Conservation (phyloP, 371 early-diverging fungal genomes). For the Rhizomucor pusillus region DNA sequence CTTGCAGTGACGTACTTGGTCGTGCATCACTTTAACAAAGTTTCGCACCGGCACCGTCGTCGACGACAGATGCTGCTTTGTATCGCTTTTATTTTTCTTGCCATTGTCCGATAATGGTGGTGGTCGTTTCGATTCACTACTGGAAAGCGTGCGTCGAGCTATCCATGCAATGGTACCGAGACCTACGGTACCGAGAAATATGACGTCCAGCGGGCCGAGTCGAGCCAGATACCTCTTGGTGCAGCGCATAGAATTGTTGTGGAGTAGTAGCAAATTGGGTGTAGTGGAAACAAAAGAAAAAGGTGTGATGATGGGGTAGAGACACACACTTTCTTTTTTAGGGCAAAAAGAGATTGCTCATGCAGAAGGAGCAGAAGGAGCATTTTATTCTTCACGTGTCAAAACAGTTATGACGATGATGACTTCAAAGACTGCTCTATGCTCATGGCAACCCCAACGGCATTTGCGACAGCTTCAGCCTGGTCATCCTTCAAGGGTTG, state of each 20-base stretch:
- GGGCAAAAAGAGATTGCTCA: background rate
- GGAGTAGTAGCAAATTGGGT: constrained; percentile 1
- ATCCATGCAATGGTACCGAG: background rate
- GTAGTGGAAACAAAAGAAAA: background rate
- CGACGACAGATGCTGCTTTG: too few relatives aligned
- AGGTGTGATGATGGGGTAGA: background rate
- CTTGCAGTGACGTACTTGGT: constrained; percentile 31
- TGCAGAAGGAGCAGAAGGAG: too few relatives aligned
- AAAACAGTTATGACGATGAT: constrained; percentile 2
- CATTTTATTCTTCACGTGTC: constrained; percentile 3
- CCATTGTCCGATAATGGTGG: too few relatives aligned
- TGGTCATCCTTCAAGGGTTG: constrained; percentile 14
- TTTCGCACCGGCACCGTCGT: background rate
- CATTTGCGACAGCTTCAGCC: constrained; percentile 16
- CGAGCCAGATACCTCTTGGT: background rate
- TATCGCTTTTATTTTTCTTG: too few relatives aligned
- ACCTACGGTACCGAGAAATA: constrained; percentile 14
- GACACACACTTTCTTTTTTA: background rate
- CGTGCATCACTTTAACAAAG: constrained; percentile 31
- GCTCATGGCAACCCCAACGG: constrained; percentile 16
- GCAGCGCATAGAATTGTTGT: background rate
- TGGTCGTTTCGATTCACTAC: too few relatives aligned
- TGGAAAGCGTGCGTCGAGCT: too few relatives aligned
- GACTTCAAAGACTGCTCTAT: constrained; percentile 19
- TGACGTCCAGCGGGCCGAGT: constrained; percentile 10